A percentile compares a stretch with the other conserved stretches of the same genome.
Conservation (phyloP, 2,329 filamentous ascomycete species). For the Colletotrichum neosansevieriae region DNA sequence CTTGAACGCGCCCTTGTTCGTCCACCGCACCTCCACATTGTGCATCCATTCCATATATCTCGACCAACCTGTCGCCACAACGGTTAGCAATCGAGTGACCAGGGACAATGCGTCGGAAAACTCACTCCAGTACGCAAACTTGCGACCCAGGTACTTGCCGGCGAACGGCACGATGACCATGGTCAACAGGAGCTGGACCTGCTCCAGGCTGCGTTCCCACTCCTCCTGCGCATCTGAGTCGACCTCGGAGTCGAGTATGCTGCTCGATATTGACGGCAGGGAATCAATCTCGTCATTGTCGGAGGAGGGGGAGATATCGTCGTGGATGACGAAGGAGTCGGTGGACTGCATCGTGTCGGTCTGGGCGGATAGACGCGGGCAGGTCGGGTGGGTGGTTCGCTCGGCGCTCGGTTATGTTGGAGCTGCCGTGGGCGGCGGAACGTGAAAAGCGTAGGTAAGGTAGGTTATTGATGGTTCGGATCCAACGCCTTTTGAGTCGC, state of each 20-base stretch:
- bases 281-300: constrained; percentile 73
- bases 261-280: constrained; percentile 69
- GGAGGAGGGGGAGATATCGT: constrained; percentile 56
- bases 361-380: constrained; percentile 43
- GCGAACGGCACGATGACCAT: constrained; percentile 96
- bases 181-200: constrained; percentile 90
- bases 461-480: neutral
- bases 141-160: constrained; percentile 94
- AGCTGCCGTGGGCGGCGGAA: constrained; percentile 2
- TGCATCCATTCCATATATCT: constrained; percentile 97
- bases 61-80: constrained; percentile 78
- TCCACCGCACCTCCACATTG: constrained; percentile 76
- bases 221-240: constrained; percentile 91
- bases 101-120: neutral
- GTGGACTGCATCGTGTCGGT: constrained; percentile 50
- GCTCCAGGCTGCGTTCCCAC: constrained; percentile 94
- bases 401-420: constrained; percentile 30
- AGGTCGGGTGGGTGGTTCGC: constrained; percentile 1
- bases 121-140: constrained; percentile 96
- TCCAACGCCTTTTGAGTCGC: constrained; percentile 14
- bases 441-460: neutral
- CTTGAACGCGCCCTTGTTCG: constrained; percentile 73
- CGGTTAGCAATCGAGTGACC: neutral
- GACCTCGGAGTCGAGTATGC: constrained; percentile 63
- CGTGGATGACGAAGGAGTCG: constrained; percentile 66